These are phyloP conservation scores for Limonium bicolor DNA, from an alignment of 148 eudicot species.

Conservation along the genomic window DNA sequence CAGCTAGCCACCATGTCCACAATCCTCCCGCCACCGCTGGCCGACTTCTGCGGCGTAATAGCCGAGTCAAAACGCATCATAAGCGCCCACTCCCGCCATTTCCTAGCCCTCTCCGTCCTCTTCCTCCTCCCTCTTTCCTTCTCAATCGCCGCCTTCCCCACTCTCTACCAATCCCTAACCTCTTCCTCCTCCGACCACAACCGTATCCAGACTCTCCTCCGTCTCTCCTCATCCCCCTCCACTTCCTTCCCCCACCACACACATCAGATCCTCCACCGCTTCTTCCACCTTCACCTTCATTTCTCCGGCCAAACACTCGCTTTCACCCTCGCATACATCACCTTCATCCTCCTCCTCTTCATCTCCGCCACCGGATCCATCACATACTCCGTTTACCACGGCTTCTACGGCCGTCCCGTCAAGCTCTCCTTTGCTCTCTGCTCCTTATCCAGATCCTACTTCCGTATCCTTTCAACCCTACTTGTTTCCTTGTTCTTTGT, in stretches of 20 bases:
- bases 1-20: slow-evolving; percentile 11
- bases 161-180: slow-evolving; percentile 16
- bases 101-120: slow-evolving; percentile 33
- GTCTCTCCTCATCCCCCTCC: neutral
- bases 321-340: slow-evolving; percentile 12
- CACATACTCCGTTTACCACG: slow-evolving; percentile 17
- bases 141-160: slow-evolving; percentile 22
- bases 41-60: slow-evolving; percentile 18
- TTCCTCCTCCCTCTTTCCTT: slow-evolving; percentile 31
- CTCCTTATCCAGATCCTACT: slow-evolving; percentile 6
- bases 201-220: neutral
- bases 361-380: slow-evolving; percentile 17
- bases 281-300: slow-evolving; percentile 31
- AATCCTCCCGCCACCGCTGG: slow-evolving; percentile 9
- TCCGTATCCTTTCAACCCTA: slow-evolving; percentile 9
- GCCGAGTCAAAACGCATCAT: slow-evolving; percentile 29
- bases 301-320: slow-evolving; percentile 13
- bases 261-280: slow-evolving; percentile 34
- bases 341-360: slow-evolving; percentile 11
- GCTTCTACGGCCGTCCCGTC: slow-evolving; percentile 24
- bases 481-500: slow-evolving; percentile 7
- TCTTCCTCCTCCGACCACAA: slow-evolving; percentile 1
- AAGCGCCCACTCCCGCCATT: slow-evolving; percentile 36
- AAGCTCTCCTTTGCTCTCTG: slow-evolving; percentile 9
- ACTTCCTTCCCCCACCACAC: slow-evolving; percentile 8